Percentiles rank a stretch among this genome's conserved stretches.
Evolutionary conservation across 2,329 filamentous ascomycete species (phyloP).

Genomic region (Exophiala viscosa): DNA sequence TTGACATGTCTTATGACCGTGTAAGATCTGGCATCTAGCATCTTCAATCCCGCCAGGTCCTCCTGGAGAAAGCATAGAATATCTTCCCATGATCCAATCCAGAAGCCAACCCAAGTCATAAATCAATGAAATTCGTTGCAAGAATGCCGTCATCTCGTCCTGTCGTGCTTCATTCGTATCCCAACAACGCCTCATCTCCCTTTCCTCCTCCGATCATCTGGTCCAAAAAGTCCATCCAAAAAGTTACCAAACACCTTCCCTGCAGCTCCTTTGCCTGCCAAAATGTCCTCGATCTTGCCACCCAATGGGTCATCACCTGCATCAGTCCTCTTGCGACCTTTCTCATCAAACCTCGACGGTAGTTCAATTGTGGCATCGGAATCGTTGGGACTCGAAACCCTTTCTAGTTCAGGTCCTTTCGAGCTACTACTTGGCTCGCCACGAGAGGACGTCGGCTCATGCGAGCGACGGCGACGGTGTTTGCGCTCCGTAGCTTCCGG

Average conservation of each 20-base stretch:
- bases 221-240: conserved; percentile 27
- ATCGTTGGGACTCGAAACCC: conserved; percentile 28
- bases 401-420: conserved; percentile 7
- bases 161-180: conserved; percentile 3
- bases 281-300: conserved; percentile 36
- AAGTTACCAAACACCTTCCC: conserved; percentile 30
- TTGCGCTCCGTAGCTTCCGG: conserved; percentile 34
- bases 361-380: conserved; percentile 45
- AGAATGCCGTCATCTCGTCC: not conserved
- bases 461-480: conserved; percentile 26
- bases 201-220: conserved; percentile 20
- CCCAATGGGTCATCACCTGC: conserved; percentile 34
- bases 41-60: not conserved
- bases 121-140: not conserved
- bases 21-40: not conserved
- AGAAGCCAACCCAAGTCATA: not conserved
- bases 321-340: conserved; percentile 38
- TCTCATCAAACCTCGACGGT: conserved; percentile 42
- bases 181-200: conserved; percentile 4
- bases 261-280: conserved; percentile 32
- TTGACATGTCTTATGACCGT: not conserved
- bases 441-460: conserved; percentile 21
- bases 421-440: conserved; percentile 8
- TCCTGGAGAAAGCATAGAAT: not conserved
- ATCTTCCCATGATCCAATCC: not conserved